Evolutionary conservation across 352 stramenopile species (phyloP).

Genomic region (Globisporangium splendens): DNA sequence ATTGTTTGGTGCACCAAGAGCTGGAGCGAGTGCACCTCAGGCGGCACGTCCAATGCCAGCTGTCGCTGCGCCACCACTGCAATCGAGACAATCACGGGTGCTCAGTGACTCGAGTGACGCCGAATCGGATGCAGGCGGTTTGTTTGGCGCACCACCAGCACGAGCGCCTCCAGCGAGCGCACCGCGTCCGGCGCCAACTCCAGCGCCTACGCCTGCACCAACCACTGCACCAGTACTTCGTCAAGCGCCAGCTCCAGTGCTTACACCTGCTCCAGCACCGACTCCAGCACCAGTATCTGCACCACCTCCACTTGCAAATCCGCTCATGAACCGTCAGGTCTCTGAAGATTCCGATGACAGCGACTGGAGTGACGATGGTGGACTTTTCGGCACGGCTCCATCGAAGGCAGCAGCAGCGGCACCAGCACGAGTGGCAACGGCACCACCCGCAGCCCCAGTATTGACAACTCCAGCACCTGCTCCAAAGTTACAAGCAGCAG

Average conservation of each 20-base stretch:
- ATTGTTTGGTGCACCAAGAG: conserved; percentile 32
- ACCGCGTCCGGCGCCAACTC: conserved; percentile 7
- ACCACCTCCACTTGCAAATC: conserved; percentile 24
- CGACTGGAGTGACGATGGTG: conserved; percentile 59
- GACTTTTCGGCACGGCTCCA: conserved; percentile 43
- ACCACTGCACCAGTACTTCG: conserved; percentile 3
- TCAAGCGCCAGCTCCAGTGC: conserved; percentile 8
- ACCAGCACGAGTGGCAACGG: conserved; percentile 10
- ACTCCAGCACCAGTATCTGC: conserved; percentile 15
- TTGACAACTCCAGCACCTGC: conserved; percentile 11
- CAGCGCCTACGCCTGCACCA: conserved; percentile 4
- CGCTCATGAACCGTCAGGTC: conserved; percentile 40
- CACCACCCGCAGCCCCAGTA: conserved; percentile 9
- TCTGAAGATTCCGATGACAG: conserved; percentile 45
- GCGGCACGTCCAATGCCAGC: conserved; percentile 11
- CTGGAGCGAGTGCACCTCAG: conserved; percentile 15
- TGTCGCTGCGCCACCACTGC: conserved; percentile 11
- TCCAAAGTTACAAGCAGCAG: conserved; percentile 7
- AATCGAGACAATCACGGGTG: conserved; percentile 25
- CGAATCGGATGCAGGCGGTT: conserved; percentile 48
- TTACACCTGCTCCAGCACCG: conserved; percentile 2
- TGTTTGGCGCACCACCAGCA: conserved; percentile 47
- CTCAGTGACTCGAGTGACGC: conserved; percentile 54
- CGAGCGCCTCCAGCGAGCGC: conserved; percentile 8
- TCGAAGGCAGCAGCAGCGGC: conserved; percentile 20